phyloP scores from a whole-genome alignment of 257 asterid species.

The Nicotiana obtusifolia region DNA sequence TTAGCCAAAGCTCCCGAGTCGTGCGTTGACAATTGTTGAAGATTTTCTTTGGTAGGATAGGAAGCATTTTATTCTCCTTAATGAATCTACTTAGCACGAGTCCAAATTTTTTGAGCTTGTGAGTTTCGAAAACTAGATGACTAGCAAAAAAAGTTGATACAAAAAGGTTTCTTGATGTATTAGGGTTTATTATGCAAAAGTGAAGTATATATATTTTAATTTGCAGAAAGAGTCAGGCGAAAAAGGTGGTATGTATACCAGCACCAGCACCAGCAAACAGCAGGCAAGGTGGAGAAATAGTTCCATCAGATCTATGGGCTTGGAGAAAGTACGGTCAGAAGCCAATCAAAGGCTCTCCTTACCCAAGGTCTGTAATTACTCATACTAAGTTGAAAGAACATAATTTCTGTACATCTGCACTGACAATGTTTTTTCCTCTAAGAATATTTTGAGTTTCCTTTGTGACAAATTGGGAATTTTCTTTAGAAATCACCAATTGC shows the following conservation, averaged over 20 bases:
- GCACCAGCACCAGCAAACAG: slow-evolving; percentile 88
- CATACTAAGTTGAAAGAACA: background rate
- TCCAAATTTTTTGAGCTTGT: too few relatives aligned
- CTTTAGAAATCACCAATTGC: background rate
- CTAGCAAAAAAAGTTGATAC: background rate
- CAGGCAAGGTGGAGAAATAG: slow-evolving; percentile 80
- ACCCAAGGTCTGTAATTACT: slow-evolving; percentile 53
- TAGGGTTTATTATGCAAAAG: background rate
- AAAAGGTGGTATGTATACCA: slow-evolving; percentile 89
- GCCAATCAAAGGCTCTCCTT: slow-evolving; percentile 97
- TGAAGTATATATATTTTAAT: background rate
- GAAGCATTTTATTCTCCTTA: too few relatives aligned
- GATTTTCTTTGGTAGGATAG: too few relatives aligned
- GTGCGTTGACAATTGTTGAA: too few relatives aligned
- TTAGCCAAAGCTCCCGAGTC: too few relatives aligned
- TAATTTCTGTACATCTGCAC: background rate
- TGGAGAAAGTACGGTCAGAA: slow-evolving; percentile 98
- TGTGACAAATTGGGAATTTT: background rate
- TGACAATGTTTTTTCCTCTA: background rate
- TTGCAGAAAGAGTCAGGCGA: slow-evolving; percentile 77
- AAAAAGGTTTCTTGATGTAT: background rate
- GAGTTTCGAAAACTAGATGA: too few relatives aligned
- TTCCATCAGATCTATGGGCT: slow-evolving; percentile 97
- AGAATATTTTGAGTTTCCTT: background rate
- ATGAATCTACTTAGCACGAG: too few relatives aligned